Percentiles rank a stretch among this genome's conserved stretches.
Evolutionary conservation across 2,329 filamentous ascomycete genomes (phyloP).

Genomic region (Fusarium robinianum): DNA sequence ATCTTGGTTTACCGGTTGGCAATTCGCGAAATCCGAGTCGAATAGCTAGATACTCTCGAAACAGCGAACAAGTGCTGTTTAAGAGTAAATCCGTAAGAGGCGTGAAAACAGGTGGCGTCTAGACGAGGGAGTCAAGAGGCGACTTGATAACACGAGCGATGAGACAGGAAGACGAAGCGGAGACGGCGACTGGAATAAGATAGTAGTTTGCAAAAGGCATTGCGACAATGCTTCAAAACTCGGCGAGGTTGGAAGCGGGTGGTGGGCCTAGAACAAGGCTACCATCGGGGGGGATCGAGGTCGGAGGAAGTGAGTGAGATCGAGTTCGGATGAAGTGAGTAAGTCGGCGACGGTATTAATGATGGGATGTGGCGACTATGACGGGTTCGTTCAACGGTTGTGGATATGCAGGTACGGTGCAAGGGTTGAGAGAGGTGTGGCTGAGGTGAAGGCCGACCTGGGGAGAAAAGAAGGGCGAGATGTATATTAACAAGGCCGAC

Average conservation of each 20-base stretch:
- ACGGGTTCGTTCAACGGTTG: too few relatives aligned
- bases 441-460: slow-evolving; percentile 30
- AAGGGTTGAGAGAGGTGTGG: slow-evolving; percentile 33
- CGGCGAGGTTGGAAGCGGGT: slow-evolving; percentile 32
- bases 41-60: slow-evolving; percentile 47
- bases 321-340: slow-evolving; percentile 1
- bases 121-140: slow-evolving; percentile 47
- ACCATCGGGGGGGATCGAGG: slow-evolving; percentile 39
- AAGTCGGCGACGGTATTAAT: slow-evolving; percentile 12
- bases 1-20: slow-evolving; percentile 45
- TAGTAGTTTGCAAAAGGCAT: slow-evolving; percentile 62
- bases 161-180: slow-evolving; percentile 63
- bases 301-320: slow-evolving; percentile 1
- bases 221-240: slow-evolving; percentile 47
- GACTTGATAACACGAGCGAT: slow-evolving; percentile 59
- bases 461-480: slow-evolving; percentile 29
- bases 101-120: slow-evolving; percentile 49
- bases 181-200: slow-evolving; percentile 65
- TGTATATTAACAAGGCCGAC: slow-evolving; percentile 38
- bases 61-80: slow-evolving; percentile 43
- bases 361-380: too few relatives aligned
- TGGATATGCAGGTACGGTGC: slow-evolving; percentile 39
- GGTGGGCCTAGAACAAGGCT: slow-evolving; percentile 41
- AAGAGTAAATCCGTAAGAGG: slow-evolving; percentile 48
- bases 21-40: slow-evolving; percentile 43